A percentile compares a stretch with the other conserved stretches of the same genome.
Evolutionary conservation across 495 filamentous ascomycete genomes (phyloP).

Genomic region (Emericellopsis terricola): DNA sequence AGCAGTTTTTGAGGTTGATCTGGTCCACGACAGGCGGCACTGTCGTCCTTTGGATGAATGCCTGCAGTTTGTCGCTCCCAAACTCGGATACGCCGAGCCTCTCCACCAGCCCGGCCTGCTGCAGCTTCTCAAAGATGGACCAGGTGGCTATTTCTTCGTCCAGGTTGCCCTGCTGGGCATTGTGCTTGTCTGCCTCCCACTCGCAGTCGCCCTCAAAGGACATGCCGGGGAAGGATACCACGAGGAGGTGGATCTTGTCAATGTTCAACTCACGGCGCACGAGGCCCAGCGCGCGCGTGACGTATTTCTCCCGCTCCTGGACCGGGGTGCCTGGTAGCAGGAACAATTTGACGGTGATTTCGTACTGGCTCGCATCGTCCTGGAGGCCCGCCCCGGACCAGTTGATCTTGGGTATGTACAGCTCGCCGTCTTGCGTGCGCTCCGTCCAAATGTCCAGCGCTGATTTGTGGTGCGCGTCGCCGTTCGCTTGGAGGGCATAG

Average conservation of each 20-base stretch:
- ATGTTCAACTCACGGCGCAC: slow-evolving; percentile 65
- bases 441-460: slow-evolving; percentile 43
- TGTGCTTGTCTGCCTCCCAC: slow-evolving; percentile 49
- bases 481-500: slow-evolving; percentile 29
- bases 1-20: slow-evolving; percentile 95
- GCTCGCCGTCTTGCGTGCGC: slow-evolving; percentile 30
- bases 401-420: slow-evolving; percentile 65
- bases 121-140: slow-evolving; percentile 55
- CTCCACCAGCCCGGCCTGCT: slow-evolving; percentile 49
- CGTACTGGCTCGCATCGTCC: slow-evolving; percentile 67
- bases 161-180: slow-evolving; percentile 38
- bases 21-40: slow-evolving; percentile 78
- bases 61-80: slow-evolving; percentile 56
- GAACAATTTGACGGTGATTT: slow-evolving; percentile 89
- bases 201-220: slow-evolving; percentile 87
- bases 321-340: slow-evolving; percentile 57
- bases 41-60: slow-evolving; percentile 35
- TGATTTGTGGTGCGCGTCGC: slow-evolving; percentile 23
- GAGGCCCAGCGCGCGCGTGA: slow-evolving; percentile 55
- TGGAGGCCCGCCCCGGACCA: slow-evolving; percentile 49
- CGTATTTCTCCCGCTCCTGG: slow-evolving; percentile 42
- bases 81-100: slow-evolving; percentile 82
- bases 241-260: slow-evolving; percentile 65
- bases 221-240: slow-evolving; percentile 84
- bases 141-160: slow-evolving; percentile 49